A percentile compares a stretch with the other conserved stretches of the same genome.
Evolutionary conservation across 2,329 filamentous ascomycete genomes (phyloP).

Genomic region (Cladosporium austrohemisphaericum): DNA sequence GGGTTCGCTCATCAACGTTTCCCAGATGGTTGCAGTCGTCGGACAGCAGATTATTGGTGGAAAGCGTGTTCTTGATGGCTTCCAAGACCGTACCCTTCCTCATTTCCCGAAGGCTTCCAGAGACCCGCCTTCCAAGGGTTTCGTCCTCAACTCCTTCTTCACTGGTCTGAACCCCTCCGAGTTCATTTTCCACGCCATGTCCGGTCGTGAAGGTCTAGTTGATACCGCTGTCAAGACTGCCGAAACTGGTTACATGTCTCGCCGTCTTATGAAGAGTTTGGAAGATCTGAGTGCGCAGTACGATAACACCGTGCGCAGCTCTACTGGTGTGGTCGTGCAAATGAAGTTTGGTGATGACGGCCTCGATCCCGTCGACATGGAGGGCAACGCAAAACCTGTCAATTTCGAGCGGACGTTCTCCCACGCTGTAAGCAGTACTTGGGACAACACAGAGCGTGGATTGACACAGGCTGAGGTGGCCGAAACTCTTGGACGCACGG

Average conservation of each 20-base stretch:
- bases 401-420: slow-evolving; percentile 88
- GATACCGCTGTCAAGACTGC: slow-evolving; percentile 99
- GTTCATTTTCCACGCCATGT: slow-evolving; percentile 98
- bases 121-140: slow-evolving; percentile 91
- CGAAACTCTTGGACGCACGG: slow-evolving; percentile 62
- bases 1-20: slow-evolving; percentile 95
- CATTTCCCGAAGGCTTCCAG: slow-evolving; percentile 93
- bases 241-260: slow-evolving; percentile 98
- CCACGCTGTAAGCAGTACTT: slow-evolving; percentile 71
- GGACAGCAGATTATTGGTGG: slow-evolving; percentile 97
- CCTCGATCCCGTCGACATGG: slow-evolving; percentile 95
- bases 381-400: slow-evolving; percentile 86
- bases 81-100: slow-evolving; percentile 89
- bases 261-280: slow-evolving; percentile 94
- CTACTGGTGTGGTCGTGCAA: slow-evolving; percentile 82
- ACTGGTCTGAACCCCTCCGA: slow-evolving; percentile 84
- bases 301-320: slow-evolving; percentile 91
- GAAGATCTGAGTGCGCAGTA: slow-evolving; percentile 93
- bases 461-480: slow-evolving; percentile 72
- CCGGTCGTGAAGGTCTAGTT: slow-evolving; percentile 94
- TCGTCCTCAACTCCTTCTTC: slow-evolving; percentile 97
- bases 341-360: slow-evolving; percentile 97
- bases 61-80: slow-evolving; percentile 88
- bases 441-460: slow-evolving; percentile 70
- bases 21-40: slow-evolving; percentile 96